Percentiles rank a stretch among this genome's conserved stretches.
phyloP scores from a whole-genome alignment of 1,139 yeast species.

The Zygosaccharomyces pseudobailii region DNA sequence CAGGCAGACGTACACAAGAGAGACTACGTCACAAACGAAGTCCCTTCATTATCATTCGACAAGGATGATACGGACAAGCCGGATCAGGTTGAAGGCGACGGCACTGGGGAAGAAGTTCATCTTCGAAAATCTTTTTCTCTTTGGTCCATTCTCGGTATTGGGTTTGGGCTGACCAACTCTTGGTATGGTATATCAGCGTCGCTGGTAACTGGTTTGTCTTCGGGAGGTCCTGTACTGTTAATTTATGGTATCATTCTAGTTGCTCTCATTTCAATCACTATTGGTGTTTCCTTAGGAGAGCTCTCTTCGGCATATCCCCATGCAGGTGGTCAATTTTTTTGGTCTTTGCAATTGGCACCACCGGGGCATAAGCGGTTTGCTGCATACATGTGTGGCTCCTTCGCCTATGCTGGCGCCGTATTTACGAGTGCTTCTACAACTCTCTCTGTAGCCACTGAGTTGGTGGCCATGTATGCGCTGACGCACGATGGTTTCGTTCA shows the following conservation, averaged over 20 bases:
- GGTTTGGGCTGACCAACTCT: constrained; percentile 65
- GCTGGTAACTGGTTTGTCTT: constrained; percentile 55
- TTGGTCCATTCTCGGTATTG: constrained; percentile 55
- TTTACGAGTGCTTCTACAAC: constrained; percentile 60
- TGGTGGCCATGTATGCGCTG: constrained; percentile 54
- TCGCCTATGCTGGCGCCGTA: constrained; percentile 59
- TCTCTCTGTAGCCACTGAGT: constrained; percentile 46
- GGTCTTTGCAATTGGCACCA: constrained; percentile 57
- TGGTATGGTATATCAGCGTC: constrained; percentile 69
- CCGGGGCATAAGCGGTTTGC: constrained; percentile 45
- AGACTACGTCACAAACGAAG: constrained; percentile 4
- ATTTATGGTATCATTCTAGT: constrained; percentile 64
- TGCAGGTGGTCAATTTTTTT: constrained; percentile 64
- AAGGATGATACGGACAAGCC: constrained; percentile 5
- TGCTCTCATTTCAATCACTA: constrained; percentile 47
- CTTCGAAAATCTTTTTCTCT: constrained; percentile 40
- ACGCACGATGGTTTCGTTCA: constrained; percentile 44
- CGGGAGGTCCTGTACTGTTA: constrained; percentile 66
- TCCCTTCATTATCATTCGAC: not conserved
- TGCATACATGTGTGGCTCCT: constrained; percentile 54
- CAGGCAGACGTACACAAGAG: constrained; percentile 8
- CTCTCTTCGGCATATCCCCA: constrained; percentile 55
- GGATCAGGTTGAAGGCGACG: not conserved
- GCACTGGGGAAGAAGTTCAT: constrained; percentile 25
- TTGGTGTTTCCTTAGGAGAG: constrained; percentile 52